Base-by-base conservation (phyloP, 257 asterid genomes). In the Solanum arcanum region DNA sequence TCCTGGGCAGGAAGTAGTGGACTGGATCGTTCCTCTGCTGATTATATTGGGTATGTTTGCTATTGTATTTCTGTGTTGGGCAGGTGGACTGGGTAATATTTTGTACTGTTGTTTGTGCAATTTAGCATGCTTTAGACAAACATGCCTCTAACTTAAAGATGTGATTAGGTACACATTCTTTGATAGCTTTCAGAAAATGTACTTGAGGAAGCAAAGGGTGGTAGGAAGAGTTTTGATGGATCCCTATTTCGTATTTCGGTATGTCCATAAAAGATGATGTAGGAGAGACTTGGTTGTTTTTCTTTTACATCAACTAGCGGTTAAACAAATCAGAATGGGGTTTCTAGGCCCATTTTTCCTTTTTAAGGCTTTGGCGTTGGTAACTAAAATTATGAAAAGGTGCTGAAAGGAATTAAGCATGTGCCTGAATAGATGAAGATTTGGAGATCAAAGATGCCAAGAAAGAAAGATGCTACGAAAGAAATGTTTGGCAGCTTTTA, bases 21-120 rank as follows among this genome's bases (percentile, higher is more conserved):
- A 75, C 98, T 96, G 87, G 99, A 96, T 73, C 97, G 99, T 82
- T 97, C 99, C 64, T 97, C 98, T 87, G 99, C 98, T 90, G 98
- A 97, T 93, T 95, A 94, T 91, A 97, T 97, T 49, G 99, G 99
- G 99, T 95, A 90, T 82, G 35, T 49, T 85, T 47, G 18, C 64
- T 47, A 80, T 29, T 80, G 84, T 80, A 42, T 41, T 41, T 46
- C 18, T 46, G 56, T 4, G 60, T 18, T 52, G 62, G 2, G n/a
- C 62, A 52, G 62, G 62, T 52, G 62, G n/a, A 52, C 62, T 52
- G 62, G 62, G 64, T 77, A 16, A 80, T 29, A 29, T 39, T 80
- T 47, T 29, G 27, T 47, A 29, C 42, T 80, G 84, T 78, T 78
- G 64, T 47, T 29, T 47, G 27, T 80, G 84, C 42, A 29, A 47